Conservation (phyloP, 139 green algal species). For the Asterochloris erici region DNA sequence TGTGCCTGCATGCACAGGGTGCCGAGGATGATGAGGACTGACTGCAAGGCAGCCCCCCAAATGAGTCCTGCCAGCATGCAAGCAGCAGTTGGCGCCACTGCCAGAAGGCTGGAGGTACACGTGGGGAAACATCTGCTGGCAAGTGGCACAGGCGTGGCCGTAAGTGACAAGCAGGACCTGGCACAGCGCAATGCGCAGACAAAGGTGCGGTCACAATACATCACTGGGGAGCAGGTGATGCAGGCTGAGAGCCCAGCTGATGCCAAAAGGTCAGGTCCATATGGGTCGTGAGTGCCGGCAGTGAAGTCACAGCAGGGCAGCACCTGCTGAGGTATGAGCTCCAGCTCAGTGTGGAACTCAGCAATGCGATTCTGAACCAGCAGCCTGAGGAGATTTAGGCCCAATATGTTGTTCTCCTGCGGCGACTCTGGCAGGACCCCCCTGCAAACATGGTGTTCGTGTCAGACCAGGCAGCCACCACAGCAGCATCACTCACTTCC, state of each 20-base stretch:
- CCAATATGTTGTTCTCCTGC: slow-evolving; percentile 64
- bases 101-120: no score
- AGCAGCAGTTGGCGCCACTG: not conserved
- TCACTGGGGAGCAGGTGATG: not conserved
- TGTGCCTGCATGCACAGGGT: slow-evolving; percentile 18
- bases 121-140: no score
- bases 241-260: not conserved
- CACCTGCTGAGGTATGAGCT: slow-evolving; percentile 74
- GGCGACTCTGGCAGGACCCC: slow-evolving; percentile 54
- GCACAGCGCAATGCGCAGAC: no score
- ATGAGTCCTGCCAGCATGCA: not conserved
- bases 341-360: slow-evolving; percentile 97
- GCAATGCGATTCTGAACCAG: slow-evolving; percentile 94
- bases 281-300: not conserved
- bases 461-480: no score
- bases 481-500: no score
- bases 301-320: not conserved
- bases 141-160: no score
- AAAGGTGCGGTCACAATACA: not conserved
- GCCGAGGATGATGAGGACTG: not conserved
- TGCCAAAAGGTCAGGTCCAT: not conserved
- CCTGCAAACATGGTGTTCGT: slow-evolving; percentile 23
- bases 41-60: no score
- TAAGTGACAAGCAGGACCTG: no score
- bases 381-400: slow-evolving; percentile 90